These are phyloP conservation scores for Naegleria lovaniensis DNA, from an alignment of 208 protist species.

Conservation along the genomic window DNA sequence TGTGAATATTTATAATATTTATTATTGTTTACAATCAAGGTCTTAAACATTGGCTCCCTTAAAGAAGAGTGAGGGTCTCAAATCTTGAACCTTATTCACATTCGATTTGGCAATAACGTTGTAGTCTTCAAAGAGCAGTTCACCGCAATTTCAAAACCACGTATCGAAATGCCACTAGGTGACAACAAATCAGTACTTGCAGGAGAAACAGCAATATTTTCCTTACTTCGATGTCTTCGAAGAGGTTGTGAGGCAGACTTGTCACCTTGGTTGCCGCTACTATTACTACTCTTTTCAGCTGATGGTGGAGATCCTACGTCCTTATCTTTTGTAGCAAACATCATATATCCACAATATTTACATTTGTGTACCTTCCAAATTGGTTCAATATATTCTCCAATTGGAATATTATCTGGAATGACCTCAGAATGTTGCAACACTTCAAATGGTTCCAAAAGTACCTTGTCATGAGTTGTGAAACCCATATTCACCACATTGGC, in stretches of 20 bases:
- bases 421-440: neutral
- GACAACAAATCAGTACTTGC: neutral
- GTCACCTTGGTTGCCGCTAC: neutral
- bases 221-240: neutral
- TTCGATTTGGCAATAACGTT: neutral
- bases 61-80: constrained; percentile 8
- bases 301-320: neutral
- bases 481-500: neutral
- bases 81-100: constrained; percentile 22
- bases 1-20: no score
- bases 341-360: constrained; percentile 16
- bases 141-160: neutral
- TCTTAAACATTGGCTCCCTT: constrained; percentile 3
- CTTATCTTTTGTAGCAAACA: constrained; percentile 22
- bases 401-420: neutral
- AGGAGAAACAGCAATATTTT: neutral
- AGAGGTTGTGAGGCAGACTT: neutral
- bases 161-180: neutral
- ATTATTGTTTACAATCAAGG: neutral
- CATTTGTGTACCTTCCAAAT: constrained; percentile 11
- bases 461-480: constrained; percentile 4
- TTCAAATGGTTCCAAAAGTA: constrained; percentile 10
- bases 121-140: neutral
- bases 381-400: neutral
- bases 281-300: neutral